A percentile compares a stretch with the other conserved stretches of the same genome.
phyloP scores from a whole-genome alignment of 495 filamentous ascomycete species.

The Aspergillus cavernicola region DNA sequence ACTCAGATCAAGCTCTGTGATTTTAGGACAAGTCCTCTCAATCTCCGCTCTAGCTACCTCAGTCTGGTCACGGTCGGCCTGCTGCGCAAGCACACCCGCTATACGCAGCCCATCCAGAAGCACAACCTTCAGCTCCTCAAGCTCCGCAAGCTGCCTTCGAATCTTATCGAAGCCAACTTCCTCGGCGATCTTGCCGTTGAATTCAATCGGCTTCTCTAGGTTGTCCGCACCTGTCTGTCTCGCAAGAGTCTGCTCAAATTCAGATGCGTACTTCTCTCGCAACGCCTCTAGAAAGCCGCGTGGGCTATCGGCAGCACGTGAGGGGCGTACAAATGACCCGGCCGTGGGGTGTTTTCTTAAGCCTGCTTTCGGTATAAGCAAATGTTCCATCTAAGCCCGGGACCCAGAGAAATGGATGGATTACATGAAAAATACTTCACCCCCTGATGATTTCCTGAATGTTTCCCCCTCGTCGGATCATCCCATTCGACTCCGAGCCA shows the following conservation, averaged over 20 bases:
- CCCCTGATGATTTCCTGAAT: conserved; percentile 77
- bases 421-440: conserved; percentile 81
- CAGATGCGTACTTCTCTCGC: conserved; percentile 73
- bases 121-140: conserved; percentile 74
- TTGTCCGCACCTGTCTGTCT: conserved; percentile 22
- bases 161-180: conserved; percentile 97
- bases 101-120: conserved; percentile 74
- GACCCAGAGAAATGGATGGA: not conserved
- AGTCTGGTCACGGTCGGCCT: conserved; percentile 28
- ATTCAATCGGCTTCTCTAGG: conserved; percentile 51
- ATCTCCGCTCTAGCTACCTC: conserved; percentile 26
- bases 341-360: conserved; percentile 60
- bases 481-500: conserved; percentile 99
- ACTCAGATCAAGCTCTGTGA: conserved; percentile 81
- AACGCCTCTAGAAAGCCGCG: conserved; percentile 76
- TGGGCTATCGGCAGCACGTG: conserved; percentile 60
- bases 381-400: not conserved
- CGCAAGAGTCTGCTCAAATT: conserved; percentile 31
- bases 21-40: conserved; percentile 49
- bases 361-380: conserved; percentile 44
- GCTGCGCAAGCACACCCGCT: conserved; percentile 34
- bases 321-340: conserved; percentile 83
- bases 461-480: conserved; percentile 77
- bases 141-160: conserved; percentile 66
- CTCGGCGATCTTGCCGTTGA: conserved; percentile 85